Evolutionary conservation across 1,139 yeast genomes (phyloP), one percentile per base, ranked within the genome.

Genomic region (Petasospora rhodanensis): DNA sequence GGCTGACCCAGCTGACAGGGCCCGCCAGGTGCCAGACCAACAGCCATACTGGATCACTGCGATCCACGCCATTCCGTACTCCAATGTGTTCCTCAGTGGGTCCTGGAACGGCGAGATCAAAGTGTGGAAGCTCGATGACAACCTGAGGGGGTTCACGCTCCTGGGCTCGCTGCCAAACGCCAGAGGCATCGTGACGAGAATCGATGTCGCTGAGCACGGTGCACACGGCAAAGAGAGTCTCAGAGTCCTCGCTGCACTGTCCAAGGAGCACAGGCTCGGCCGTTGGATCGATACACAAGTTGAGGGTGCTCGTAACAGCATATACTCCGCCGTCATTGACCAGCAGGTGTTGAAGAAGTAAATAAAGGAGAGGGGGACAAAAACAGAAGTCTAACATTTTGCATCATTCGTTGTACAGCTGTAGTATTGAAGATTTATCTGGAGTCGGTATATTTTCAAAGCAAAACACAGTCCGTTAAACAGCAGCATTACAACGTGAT

Each of bases 11-110:
- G 57, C 56, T 0, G 45, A 60, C 9, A 71, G 77, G 18, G 51
- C 55, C 8, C 48, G 52, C 28, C 84, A 79, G 51, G 61, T 82
- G 12, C 89, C 95, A 10, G 69, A 69, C 26, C 70, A 73, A 14
- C 80, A 75, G 41, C 96, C 97, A 18, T 80, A 81, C 49, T 79
- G 91, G 80, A 79, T 93, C 47, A 87, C 97, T 0, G 67, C 91
- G 2, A 58, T 91, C 10, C 69, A 79, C 52, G 86, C 95, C 1
- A 64, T 91, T n/a, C 96, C 98, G n/a, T 89, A 73, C 55, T 73
- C 91, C 17, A 89, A 93, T 54, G 59, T 86, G 7, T 85, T 91
- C 52, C 62, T 91, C 34, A 76, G 87, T 16, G 98, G 98, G 1
- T 87, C 97, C 3, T 83, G 85, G 78, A 73, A 76, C 53, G 97